These are phyloP conservation scores for Neofusicoccum laricinum DNA, from an alignment of 2,329 filamentous ascomycete genomes.

Conservation along the genomic window DNA sequence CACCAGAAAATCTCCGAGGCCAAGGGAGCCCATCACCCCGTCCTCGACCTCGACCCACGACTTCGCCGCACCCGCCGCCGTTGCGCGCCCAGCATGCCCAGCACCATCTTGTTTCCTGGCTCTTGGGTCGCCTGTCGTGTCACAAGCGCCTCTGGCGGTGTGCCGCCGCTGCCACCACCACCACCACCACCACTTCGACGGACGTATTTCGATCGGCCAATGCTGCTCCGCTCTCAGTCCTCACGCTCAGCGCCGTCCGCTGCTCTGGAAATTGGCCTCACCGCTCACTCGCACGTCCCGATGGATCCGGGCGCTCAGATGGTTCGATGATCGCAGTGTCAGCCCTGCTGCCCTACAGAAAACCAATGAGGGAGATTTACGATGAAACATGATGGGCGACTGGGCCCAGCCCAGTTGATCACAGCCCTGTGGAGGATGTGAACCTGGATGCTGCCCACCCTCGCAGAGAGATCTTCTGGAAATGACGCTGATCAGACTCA, in stretches of 20 bases:
- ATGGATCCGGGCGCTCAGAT: not conserved
- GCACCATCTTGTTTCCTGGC: not conserved
- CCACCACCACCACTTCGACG: too few relatives aligned
- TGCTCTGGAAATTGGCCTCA: not conserved
- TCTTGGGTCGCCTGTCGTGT: not conserved
- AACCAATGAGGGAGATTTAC: constrained; percentile 3
- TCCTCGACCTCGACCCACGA: not conserved
- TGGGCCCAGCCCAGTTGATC: not conserved
- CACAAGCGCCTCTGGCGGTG: not conserved
- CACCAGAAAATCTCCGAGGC: not conserved
- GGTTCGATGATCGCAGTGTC: not conserved
- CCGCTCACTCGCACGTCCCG: constrained; percentile 12
- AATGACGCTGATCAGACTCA: constrained; percentile 6
- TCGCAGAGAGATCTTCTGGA: not conserved
- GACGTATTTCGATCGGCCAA: constrained; percentile 6
- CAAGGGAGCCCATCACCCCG: not conserved
- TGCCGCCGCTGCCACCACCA: not conserved
- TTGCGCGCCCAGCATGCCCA: not conserved
- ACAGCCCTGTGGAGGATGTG: constrained; percentile 14
- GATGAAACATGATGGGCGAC: not conserved
- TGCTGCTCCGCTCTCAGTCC: constrained; percentile 10
- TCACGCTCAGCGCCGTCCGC: not conserved
- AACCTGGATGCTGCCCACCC: constrained; percentile 8
- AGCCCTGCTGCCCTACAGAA: not conserved
- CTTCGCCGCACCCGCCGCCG: not conserved